Percentiles rank a stretch among this genome's conserved stretches.
These are phyloP conservation scores for Rosa chinensis DNA, from an alignment of 306 rosid species.

Conservation along the genomic window DNA sequence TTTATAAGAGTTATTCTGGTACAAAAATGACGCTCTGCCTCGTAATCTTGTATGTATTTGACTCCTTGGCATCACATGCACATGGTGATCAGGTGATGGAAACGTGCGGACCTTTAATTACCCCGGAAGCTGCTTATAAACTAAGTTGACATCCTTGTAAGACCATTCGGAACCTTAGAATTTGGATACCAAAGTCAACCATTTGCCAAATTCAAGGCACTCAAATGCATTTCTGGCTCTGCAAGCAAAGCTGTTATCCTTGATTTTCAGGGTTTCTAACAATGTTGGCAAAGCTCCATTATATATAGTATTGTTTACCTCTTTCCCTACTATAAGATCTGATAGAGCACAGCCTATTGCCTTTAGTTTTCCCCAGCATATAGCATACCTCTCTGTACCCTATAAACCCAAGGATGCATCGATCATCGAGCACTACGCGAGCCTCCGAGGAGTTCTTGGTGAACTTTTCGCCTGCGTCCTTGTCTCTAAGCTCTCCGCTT, in stretches of 20 bases:
- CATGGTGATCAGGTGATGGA: slow-evolving; percentile 6
- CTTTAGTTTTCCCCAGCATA: not conserved
- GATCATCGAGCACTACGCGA: slow-evolving; percentile 39
- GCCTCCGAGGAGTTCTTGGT: slow-evolving; percentile 41
- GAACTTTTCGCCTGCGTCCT: slow-evolving; percentile 18
- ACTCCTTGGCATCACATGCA: slow-evolving; percentile 26
- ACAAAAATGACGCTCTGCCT: not conserved
- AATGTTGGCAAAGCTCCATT: not conserved
- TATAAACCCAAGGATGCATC: slow-evolving; percentile 27
- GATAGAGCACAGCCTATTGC: not conserved
- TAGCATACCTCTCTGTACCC: not conserved
- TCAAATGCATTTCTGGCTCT: slow-evolving; percentile 20
- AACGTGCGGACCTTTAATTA: slow-evolving; percentile 24
- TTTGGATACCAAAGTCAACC: slow-evolving; percentile 30
- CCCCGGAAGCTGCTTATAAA: slow-evolving; percentile 11
- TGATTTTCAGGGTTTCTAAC: slow-evolving; percentile 22
- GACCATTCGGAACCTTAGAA: not conserved
- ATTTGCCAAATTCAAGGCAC: not conserved
- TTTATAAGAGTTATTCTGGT: not conserved
- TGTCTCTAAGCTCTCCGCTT: slow-evolving; percentile 28
- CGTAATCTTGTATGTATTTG: not conserved
- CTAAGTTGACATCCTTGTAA: not conserved
- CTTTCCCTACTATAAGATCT: slow-evolving; percentile 10
- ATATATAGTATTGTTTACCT: not conserved
- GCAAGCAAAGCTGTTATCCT: slow-evolving; percentile 25